Evolutionary conservation across 768 basidiomycete species (phyloP).

Genomic region (Sporobolomyces phaffii): DNA sequence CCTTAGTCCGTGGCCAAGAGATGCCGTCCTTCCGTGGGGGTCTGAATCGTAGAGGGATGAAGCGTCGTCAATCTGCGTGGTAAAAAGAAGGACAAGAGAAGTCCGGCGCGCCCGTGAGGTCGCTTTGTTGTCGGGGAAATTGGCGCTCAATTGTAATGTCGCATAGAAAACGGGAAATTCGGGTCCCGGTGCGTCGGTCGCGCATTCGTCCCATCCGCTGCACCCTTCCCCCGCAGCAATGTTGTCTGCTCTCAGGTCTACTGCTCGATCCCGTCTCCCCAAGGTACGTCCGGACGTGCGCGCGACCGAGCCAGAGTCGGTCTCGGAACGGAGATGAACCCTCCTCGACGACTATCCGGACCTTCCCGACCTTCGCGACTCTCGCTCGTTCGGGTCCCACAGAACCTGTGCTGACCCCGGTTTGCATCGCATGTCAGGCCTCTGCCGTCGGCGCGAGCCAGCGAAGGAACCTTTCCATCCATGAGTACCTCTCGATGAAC

Average conservation of each 20-base stretch:
- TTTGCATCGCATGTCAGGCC: not conserved
- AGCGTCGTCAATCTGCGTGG: conserved; percentile 22
- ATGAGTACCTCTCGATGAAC: conserved; percentile 95
- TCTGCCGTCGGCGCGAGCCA: conserved; percentile 23
- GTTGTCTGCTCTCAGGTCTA: conserved; percentile 30
- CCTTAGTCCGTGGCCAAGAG: conserved; percentile 2
- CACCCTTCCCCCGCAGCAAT: conserved; percentile 2
- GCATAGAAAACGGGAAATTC: too few relatives aligned
- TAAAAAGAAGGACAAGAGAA: not conserved
- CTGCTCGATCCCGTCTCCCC: conserved; percentile 19
- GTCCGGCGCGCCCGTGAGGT: not conserved
- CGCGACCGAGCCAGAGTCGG: not conserved
- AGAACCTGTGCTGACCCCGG: not conserved
- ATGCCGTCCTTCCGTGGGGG: conserved; percentile 16
- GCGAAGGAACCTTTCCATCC: conserved; percentile 59
- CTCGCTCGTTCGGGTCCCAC: not conserved
- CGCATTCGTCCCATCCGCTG: too few relatives aligned
- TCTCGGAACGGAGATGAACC: too few relatives aligned
- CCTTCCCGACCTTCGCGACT: conserved; percentile 1
- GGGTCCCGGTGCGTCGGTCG: too few relatives aligned
- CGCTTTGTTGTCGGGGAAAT: not conserved
- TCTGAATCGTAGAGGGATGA: not conserved
- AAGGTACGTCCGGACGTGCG: conserved; percentile 14
- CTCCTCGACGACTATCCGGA: conserved; percentile 3
- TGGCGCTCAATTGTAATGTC: not conserved